Conservation (phyloP, 2,329 filamentous ascomycete species). For the Phoma herbarum region DNA sequence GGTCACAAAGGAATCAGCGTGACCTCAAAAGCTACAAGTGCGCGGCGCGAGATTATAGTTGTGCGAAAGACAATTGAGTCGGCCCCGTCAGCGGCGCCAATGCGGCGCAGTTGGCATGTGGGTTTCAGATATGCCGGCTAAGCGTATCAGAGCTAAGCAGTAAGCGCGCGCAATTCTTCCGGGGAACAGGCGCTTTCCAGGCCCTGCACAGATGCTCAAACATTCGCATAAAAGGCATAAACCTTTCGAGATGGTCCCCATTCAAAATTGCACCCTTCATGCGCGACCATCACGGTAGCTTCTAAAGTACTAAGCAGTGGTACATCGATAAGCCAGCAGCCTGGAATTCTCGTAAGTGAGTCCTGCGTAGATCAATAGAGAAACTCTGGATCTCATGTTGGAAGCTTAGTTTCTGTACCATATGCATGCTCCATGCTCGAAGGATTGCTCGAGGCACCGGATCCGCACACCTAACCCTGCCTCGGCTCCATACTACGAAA, state of each 20-base stretch:
- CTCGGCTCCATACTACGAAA: background rate
- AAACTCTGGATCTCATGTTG: background rate
- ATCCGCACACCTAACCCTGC: background rate
- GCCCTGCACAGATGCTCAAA: background rate
- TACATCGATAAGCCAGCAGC: background rate
- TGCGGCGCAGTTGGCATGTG: slow-evolving; percentile 2
- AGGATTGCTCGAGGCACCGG: background rate
- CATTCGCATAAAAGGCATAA: too few species aligned
- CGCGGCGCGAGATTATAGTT: background rate
- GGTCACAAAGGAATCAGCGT: background rate
- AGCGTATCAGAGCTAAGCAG: background rate
- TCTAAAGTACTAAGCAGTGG: background rate
- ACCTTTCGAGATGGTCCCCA: background rate
- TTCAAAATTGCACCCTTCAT: background rate
- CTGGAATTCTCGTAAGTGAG: background rate
- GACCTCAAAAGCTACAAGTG: background rate
- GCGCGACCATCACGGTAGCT: background rate
- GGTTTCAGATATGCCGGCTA: background rate
- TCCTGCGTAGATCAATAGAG: background rate
- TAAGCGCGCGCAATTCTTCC: background rate
- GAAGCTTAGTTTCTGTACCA: background rate
- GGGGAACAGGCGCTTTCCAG: background rate
- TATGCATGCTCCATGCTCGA: background rate
- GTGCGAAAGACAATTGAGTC: background rate
- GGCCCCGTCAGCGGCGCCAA: slow-evolving; percentile 3